phyloP scores from a whole-genome alignment of 1,284 basidiomycete genomes.

The Porodaedalea pini region DNA sequence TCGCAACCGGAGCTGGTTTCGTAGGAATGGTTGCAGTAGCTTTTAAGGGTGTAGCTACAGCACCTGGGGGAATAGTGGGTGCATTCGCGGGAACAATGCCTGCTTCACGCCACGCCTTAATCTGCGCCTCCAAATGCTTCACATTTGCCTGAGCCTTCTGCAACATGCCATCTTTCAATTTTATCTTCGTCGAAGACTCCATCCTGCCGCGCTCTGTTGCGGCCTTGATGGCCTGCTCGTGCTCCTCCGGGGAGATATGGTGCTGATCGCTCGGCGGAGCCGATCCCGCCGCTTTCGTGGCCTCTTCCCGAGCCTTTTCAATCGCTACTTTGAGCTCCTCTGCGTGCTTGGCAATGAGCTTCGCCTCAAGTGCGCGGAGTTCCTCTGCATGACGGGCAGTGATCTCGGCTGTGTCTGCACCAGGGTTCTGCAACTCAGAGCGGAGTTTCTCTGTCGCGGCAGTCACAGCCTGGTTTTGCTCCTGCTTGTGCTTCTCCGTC shows the following conservation, averaged over 20 bases:
- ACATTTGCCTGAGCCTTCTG: constrained; percentile 53
- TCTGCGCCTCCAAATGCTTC: constrained; percentile 63
- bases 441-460: constrained; percentile 55
- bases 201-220: constrained; percentile 65
- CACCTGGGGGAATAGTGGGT: constrained; percentile 19
- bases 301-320: constrained; percentile 37
- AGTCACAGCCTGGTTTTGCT: constrained; percentile 45
- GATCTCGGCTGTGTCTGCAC: constrained; percentile 37
- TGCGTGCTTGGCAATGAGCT: constrained; percentile 49
- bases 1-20: constrained; percentile 14
- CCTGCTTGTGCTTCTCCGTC: constrained; percentile 21
- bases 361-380: constrained; percentile 50
- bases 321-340: constrained; percentile 45
- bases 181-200: constrained; percentile 56
- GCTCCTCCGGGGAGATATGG: constrained; percentile 36
- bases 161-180: constrained; percentile 66
- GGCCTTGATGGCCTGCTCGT: constrained; percentile 52
- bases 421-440: constrained; percentile 30
- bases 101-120: constrained; percentile 50
- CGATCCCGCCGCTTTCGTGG: constrained; percentile 44
- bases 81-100: constrained; percentile 38
- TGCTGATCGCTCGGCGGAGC: constrained; percentile 44
- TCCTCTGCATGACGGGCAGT: constrained; percentile 56
- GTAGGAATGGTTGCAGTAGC: background rate
- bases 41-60: constrained; percentile 23